phyloP scores from a whole-genome alignment of 768 basidiomycete species.

The Calocera viscosa region DNA sequence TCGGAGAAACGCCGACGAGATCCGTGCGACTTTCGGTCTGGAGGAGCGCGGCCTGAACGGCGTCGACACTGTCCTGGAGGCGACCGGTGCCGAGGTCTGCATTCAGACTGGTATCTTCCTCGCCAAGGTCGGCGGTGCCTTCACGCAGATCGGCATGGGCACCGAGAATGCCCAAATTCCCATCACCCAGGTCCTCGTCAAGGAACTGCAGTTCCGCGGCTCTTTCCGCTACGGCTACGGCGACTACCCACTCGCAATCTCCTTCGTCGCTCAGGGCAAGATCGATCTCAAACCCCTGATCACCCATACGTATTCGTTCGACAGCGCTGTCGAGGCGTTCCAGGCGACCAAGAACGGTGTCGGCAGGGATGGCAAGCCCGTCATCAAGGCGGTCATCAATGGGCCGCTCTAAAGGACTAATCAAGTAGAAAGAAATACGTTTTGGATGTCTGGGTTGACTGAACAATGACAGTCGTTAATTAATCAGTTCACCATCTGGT shows the following conservation, averaged over 20 bases:
- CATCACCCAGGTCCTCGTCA: conserved; percentile 51
- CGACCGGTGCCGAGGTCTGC: conserved; percentile 84
- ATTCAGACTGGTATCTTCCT: conserved; percentile 75
- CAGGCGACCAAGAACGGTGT: conserved; percentile 65
- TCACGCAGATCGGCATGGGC: conserved; percentile 72
- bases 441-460: neutral
- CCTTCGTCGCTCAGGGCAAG: conserved; percentile 66
- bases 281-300: conserved; percentile 80
- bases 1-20: conserved; percentile 49
- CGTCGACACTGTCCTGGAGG: conserved; percentile 82
- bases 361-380: conserved; percentile 71
- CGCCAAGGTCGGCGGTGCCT: conserved; percentile 48
- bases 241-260: conserved; percentile 73
- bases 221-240: conserved; percentile 85
- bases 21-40: conserved; percentile 55
- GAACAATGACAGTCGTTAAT: neutral
- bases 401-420: conserved; percentile 41
- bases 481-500: neutral
- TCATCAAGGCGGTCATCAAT: conserved; percentile 83
- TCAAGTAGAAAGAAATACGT: neutral
- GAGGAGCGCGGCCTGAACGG: conserved; percentile 54
- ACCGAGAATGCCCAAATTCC: conserved; percentile 62
- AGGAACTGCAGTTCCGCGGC: conserved; percentile 73
- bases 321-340: conserved; percentile 69
- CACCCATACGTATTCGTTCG: conserved; percentile 76